Evolutionary conservation across 129 eudicot species (phyloP), one percentile per base, ranked within the genome.

Genomic region (Lactuca saligna): DNA sequence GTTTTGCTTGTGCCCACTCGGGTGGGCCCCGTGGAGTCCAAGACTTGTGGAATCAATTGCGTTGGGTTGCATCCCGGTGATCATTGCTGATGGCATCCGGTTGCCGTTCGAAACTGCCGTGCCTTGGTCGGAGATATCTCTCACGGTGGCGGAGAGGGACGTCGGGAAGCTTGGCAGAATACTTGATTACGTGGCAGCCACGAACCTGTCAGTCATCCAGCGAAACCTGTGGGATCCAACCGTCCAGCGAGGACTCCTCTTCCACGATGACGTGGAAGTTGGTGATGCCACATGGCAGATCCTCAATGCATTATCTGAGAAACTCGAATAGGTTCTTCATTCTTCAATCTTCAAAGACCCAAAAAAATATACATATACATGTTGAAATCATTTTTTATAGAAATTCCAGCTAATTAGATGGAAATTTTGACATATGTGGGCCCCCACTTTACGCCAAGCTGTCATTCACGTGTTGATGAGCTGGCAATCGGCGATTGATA

Each of bases 1-100:
- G n/a, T 91, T 91, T 56, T 91, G 96, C 57, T 71, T 91, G 54
- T 88, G 96, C 70, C 98, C 98, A 0, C 69, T 91, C 8, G 98
- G 98, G 41, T 91, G 96, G 98, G 98, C 98, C 49, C 98, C 98
- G 5, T 91, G 98, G 98, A 91, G 96, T 57, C 98, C 96, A 0
- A 75, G 96, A 29, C 75, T 91, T 0, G 95, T 91, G 0, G 98
- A 91, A 41, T 86, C 98, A 0, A 88, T 91, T 1, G 98, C 81
- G 0, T 44, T 91, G 16, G 96, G 98, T 8, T 91, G 98, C 61
- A 85, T 91, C 35, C 96, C 98, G 39, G 96, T 91, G 1, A 84
- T 91, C 5, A 82, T 91, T 20, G 98, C 98, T 0, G 95, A 91
- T 37, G 96, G 84, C 17, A 91, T 91, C 50, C 78, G 76, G 65